Base-by-base conservation (phyloP, 805 yeast species). In the Saccharomyces jurei region DNA sequence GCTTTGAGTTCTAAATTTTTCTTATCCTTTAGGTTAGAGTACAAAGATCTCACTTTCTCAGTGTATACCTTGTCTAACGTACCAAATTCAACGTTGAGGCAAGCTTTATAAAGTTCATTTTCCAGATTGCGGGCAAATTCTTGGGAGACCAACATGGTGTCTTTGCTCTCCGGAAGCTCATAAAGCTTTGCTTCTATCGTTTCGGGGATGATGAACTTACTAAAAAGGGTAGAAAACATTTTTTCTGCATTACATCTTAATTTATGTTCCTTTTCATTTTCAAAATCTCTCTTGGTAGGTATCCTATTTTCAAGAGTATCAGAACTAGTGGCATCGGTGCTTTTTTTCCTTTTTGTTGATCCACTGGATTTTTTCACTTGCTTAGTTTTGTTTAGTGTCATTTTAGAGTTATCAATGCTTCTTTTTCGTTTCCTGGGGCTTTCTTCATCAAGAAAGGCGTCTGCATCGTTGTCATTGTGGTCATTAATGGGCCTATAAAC, bases 11-110 rank as follows among this genome's bases (percentile, higher is more conserved):
- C 73, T 50, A 72, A 71, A 60, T 83, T 86, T 69, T 83, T 87
- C 54, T 64, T 67, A 60, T 78, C 84, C 63, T 74, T 75, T 55
- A 82, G 73, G 68, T 83, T 84, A 65, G 81, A 83, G 66, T 79
- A 76, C 54, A 85, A 74, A 51, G 86, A 77, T 68, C 96, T 73
- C 63, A 86, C 80, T 70, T 84, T 81, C 60, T 82, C 87, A 51
- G 86, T 75, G 71, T 91, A 87, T 26, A 51, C 59, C 41, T 56
- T 63, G 36, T 61, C 65, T 41, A 62, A 50, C 32, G 54, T 60
- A 1, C 59, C 54, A 5, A 64, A 57, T 14, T 58, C 66, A 13
- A 50, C 52, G 49, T 66, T 71, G 60, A 71, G 65, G 69, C 74
- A 61, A 56, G 71, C 69, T 56, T 67, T 64, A 56, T 65, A 78